Conservation (phyloP, 1,284 basidiomycete species). For the Ustilago lituana region DNA sequence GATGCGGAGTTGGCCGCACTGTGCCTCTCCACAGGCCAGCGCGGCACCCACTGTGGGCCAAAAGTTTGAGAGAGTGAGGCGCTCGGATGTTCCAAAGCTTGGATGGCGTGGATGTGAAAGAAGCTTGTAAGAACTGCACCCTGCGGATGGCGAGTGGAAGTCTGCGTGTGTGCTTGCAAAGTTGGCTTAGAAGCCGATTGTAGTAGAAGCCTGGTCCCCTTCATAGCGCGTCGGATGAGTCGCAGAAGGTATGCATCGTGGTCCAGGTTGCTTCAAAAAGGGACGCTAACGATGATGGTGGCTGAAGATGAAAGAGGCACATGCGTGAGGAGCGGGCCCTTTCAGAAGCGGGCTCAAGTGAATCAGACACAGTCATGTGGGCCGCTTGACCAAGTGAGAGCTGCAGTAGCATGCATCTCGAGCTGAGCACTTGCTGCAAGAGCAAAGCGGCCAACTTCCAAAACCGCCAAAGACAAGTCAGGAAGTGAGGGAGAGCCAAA, state of each 20-base stretch:
- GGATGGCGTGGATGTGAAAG: no score
- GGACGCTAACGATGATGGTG: neutral
- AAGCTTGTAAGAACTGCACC: neutral
- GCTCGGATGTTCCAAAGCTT: neutral
- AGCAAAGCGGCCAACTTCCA: no score
- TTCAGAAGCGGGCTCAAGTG: neutral
- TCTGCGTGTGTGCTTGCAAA: neutral
- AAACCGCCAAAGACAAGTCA: no score
- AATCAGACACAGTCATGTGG: conserved; percentile 10
- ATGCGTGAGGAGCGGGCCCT: conserved; percentile 1
- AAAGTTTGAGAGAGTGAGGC: neutral
- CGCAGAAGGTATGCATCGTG: conserved; percentile 10
- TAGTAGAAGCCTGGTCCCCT: conserved; percentile 10
- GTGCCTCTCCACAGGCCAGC: neutral
- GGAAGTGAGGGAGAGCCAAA: no score
- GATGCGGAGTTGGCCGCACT: neutral
- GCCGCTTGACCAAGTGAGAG: neutral
- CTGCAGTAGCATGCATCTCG: conserved; percentile 2
- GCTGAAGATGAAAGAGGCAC: neutral
- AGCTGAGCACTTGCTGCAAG: no score
- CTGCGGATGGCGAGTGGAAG: neutral
- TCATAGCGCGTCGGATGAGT: conserved; percentile 18
- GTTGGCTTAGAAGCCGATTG: conserved; percentile 8
- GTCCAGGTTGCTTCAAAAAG: neutral
- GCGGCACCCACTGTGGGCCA: neutral